phyloP scores from a whole-genome alignment of 2,329 filamentous ascomycete species.

The Juglanconis oblonga region DNA sequence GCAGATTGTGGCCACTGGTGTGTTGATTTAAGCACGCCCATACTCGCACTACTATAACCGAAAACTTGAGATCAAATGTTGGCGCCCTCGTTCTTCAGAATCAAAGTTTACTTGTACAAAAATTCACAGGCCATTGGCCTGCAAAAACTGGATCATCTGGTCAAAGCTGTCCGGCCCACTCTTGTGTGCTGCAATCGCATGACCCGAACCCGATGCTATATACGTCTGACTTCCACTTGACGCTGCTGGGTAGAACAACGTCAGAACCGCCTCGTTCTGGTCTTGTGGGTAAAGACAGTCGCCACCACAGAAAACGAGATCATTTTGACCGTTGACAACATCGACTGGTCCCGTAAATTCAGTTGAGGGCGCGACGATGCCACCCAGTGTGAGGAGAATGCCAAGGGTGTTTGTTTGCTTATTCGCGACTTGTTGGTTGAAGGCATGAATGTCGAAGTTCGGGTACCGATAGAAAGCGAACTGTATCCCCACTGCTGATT shows the following conservation, averaged over 20 bases:
- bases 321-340: conserved; percentile 23
- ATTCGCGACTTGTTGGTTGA: conserved; percentile 20
- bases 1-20: no score
- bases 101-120: no score
- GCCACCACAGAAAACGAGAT: conserved; percentile 24
- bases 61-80: no score
- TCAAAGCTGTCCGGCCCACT: conserved; percentile 22
- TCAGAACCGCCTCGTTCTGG: conserved; percentile 13
- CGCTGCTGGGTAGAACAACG: conserved; percentile 21
- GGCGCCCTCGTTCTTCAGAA: no score
- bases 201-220: conserved; percentile 20
- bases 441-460: conserved; percentile 19
- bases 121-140: conserved; percentile 20
- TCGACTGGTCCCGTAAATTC: conserved; percentile 22
- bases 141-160: conserved; percentile 23
- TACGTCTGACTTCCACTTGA: conserved; percentile 19
- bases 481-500: conserved; percentile 20
- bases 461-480: conserved; percentile 22
- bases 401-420: conserved; percentile 24
- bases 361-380: conserved; percentile 19
- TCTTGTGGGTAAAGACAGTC: conserved; percentile 22
- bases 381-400: conserved; percentile 20
- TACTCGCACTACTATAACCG: no score
- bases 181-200: conserved; percentile 23
- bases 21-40: no score